Base-by-base conservation (phyloP, 257 asterid genomes). In the Mentha longifolia region DNA sequence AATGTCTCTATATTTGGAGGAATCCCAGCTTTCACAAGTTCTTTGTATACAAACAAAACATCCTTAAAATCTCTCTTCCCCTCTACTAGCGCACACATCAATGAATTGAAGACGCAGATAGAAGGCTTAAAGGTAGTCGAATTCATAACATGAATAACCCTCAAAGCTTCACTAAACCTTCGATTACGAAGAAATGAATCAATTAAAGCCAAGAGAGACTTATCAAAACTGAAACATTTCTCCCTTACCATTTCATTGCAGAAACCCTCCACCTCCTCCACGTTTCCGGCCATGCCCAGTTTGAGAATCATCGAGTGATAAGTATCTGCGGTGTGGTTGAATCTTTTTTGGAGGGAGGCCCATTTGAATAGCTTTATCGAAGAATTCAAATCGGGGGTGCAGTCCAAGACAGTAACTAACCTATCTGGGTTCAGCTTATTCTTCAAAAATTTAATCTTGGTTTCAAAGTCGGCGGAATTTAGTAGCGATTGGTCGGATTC, bases 21-120 rank as follows among this genome's bases (percentile, higher is more conserved):
- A 65, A 85, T 71, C 28, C 94, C 92, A 3, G 93, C 89, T 81
- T 89, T 91, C 75, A 83, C 94, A 85, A 93, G 80, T 79, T 91
- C 98, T 57, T 91, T 93, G 43, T 91, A 93, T 60, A 90, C 96
- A 79, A 91, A 89, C 69, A 93, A 70, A 10, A 90, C 92, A 69
- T 93, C 95, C 86, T 86, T 81, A 69, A 93, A 83, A 73, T 78
- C 95, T 6, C 78, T 81, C 72, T 81, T 86, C 17, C 45, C 91
- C 76, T 72, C 83, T 13, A 89, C 82, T 43, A 93, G 84, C 60
- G 87, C 93, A 55, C 84, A 71, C 84, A 91, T 76, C 64, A 93
- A 45, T 8, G 43, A 64, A 85, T 86, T 93, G 71, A 84, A 84
- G 13, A 81, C 64, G 31, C 42, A 72, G 60, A 87, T 8, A 12